phyloP scores from a whole-genome alignment of 805 yeast genomes.

The Candida manassasensis region DNA sequence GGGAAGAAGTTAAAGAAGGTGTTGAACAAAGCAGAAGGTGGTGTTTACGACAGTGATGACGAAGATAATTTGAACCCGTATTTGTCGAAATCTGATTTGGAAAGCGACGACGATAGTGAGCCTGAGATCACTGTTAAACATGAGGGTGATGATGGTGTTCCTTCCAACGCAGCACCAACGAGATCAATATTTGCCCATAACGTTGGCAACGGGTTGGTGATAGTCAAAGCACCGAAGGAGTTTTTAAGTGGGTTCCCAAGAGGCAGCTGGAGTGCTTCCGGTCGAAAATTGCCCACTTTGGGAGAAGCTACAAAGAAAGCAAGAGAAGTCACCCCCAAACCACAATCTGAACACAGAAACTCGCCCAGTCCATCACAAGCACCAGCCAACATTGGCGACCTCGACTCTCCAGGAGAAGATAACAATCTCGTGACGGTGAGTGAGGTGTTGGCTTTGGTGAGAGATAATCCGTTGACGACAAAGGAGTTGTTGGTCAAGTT shows the following conservation, averaged over 20 bases:
- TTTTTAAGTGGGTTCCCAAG: conserved; percentile 63
- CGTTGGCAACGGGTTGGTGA: conserved; percentile 41
- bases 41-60: conserved; percentile 79
- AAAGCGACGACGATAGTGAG: conserved; percentile 57
- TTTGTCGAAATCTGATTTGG: conserved; percentile 50
- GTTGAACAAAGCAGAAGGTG: conserved; percentile 79
- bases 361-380: conserved; percentile 13
- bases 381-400: conserved; percentile 16
- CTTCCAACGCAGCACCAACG: neutral
- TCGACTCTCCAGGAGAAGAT: conserved; percentile 34
- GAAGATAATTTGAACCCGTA: conserved; percentile 62
- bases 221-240: conserved; percentile 58
- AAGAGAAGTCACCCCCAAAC: conserved; percentile 29
- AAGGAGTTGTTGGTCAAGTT: conserved; percentile 59
- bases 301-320: conserved; percentile 10
- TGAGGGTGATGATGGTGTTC: conserved; percentile 25
- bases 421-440: conserved; percentile 56
- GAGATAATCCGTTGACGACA: conserved; percentile 52
- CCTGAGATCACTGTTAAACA: conserved; percentile 30
- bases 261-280: conserved; percentile 82
- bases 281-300: conserved; percentile 31
- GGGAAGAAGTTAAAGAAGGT: conserved; percentile 84
- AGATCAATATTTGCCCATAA: conserved; percentile 21
- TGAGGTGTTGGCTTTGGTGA: conserved; percentile 65
- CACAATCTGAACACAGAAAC: conserved; percentile 27